Evolutionary conservation across 345 rosid genomes (phyloP).

Genomic region (Pistacia integerrima): DNA sequence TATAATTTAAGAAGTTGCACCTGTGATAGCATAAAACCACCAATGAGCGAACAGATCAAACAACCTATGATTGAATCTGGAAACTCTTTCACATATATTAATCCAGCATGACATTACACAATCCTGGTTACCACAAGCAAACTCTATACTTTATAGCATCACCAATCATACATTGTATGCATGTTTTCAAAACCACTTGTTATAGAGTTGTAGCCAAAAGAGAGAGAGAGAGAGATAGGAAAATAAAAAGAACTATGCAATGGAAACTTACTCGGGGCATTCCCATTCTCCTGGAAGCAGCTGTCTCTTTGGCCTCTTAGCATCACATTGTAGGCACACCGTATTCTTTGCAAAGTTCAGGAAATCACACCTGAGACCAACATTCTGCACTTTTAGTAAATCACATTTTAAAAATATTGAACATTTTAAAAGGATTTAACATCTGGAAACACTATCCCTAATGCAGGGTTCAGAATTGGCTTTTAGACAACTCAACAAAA

Average conservation of each 20-base stretch:
- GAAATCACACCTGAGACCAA: slow-evolving; percentile 80
- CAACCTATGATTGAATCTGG: neutral
- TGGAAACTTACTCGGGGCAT: slow-evolving; percentile 87
- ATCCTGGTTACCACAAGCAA: neutral
- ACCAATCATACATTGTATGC: neutral
- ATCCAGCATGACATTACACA: neutral
- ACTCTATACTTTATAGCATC: neutral
- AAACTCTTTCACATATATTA: neutral
- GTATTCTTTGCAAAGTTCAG: slow-evolving; percentile 97
- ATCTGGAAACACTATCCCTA: slow-evolving; percentile 5
- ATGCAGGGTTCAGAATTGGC: neutral
- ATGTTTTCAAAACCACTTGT: neutral
- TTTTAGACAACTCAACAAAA: neutral
- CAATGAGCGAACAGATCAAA: slow-evolving; percentile 9
- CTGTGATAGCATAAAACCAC: slow-evolving; percentile 50
- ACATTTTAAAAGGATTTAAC: neutral
- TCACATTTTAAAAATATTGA: neutral
- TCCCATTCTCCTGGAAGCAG: slow-evolving; percentile 99
- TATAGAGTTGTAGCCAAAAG: neutral
- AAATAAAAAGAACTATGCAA: neutral
- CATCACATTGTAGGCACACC: slow-evolving; percentile 94
- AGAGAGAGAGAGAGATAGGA: no score
- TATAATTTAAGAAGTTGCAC: slow-evolving; percentile 94
- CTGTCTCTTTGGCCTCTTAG: slow-evolving; percentile 94
- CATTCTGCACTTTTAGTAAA: slow-evolving; percentile 17